A percentile compares a stretch with the other conserved stretches of the same genome.
Evolutionary conservation across 2,329 filamentous ascomycete genomes (phyloP).

Genomic region (Lasiodiplodia theobromae): DNA sequence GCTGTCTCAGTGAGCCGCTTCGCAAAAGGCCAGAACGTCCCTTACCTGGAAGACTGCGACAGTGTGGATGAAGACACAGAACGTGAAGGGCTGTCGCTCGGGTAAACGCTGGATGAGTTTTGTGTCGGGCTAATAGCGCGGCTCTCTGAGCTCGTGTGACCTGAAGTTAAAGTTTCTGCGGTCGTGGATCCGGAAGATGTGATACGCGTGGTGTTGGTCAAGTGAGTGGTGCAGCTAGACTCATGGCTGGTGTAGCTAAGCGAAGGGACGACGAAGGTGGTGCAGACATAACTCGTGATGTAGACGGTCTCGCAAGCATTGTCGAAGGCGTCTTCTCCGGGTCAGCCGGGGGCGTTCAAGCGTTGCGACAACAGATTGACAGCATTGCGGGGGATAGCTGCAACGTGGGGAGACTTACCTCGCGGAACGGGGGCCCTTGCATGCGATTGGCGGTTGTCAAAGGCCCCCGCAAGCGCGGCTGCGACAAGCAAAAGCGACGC

Average conservation of each 20-base stretch:
- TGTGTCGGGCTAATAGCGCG: neutral
- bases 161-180: neutral
- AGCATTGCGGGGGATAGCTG: neutral
- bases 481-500: neutral
- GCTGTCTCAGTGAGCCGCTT: neutral
- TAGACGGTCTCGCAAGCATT: constrained; percentile 9
- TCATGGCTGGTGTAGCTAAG: neutral
- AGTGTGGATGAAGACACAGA: neutral
- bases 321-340: constrained; percentile 1
- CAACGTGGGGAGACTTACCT: neutral
- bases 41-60: neutral
- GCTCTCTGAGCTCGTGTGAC: neutral
- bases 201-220: neutral
- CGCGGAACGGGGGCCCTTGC: neutral
- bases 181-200: neutral
- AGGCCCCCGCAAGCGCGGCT: neutral
- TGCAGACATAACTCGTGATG: neutral
- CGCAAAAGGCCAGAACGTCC: neutral
- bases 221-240: neutral
- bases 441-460: neutral
- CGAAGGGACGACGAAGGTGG: neutral
- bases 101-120: neutral
- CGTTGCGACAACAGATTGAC: neutral
- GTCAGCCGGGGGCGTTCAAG: neutral
- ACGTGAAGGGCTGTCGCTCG: neutral